Evolutionary conservation across 2,329 filamentous ascomycete species (phyloP), one percentile per base, ranked within the genome.

Genomic region (Colletotrichum viniferum): DNA sequence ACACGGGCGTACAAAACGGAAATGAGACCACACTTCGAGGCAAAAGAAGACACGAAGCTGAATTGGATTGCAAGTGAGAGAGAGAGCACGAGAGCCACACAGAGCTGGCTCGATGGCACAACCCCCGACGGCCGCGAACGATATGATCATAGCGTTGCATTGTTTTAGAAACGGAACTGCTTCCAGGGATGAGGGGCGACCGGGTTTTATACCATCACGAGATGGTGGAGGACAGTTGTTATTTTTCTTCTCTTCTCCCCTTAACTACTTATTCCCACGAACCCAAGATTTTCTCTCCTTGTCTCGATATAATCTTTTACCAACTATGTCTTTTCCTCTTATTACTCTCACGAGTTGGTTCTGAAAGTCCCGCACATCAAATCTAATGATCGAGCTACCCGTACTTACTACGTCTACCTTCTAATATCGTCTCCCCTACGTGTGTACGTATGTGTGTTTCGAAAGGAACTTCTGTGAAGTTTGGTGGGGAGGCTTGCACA

Each of bases 31-130:
- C 28, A 48, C 6, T 32, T 21, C 24, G 61, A 28, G 24, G 18
- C 58, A 62, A 32, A 62, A 32, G 28, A 64, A 64, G 21, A 28
- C 16, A 36, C 9, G 34, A 64, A 52, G 38, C 16, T 28, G 62
- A 65, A 34, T 21, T 56, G 21, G 32, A 34, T 13, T 58, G 55
- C 14, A 34, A 36, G 18, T 48, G 65, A 26, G 58, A 61, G 43
- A 61, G 43, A 52, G 55, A 62, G 61, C 28, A 56, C 61, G 36
- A 69, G 69, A 74, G 76, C 76, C 74, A 77, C 43, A 48, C 62
- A 76, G 76, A 77, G 76, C 76, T 77, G 76, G 76, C 76, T 77
- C 76, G 58, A 77, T 77, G 76, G 76, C 76, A 73, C 64, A 64
- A 52, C n/a, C 73, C 63, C 62, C 70, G n/a, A 67, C 61, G 69